A percentile compares a stretch with the other conserved stretches of the same genome.
Conservation (phyloP, 805 yeast species). For the Wickerhamiella allomyrinae region DNA sequence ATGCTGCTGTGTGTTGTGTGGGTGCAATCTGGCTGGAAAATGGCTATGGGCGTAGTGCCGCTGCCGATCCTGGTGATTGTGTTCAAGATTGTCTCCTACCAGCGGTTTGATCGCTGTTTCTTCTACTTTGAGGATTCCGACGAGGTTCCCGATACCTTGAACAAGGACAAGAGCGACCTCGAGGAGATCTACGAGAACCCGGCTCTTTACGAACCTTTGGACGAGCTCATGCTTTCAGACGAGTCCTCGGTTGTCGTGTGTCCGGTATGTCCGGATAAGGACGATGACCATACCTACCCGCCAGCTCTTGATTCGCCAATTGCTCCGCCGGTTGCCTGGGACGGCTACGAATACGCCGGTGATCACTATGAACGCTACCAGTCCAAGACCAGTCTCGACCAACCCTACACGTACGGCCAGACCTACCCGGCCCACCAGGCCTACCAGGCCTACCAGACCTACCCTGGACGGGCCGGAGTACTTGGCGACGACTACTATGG, state of each 20-base stretch:
- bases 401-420: no score
- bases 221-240: conserved; percentile 7
- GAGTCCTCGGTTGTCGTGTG: not conserved
- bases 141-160: not conserved
- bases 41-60: conserved; percentile 24
- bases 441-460: no score
- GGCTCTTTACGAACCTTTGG: conserved; percentile 4
- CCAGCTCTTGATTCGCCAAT: not conserved
- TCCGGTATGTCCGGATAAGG: not conserved
- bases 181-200: conserved; percentile 15
- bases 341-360: not conserved
- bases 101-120: conserved; percentile 11
- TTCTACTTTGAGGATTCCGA: conserved; percentile 8
- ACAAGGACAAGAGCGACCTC: conserved; percentile 1
- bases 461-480: no score
- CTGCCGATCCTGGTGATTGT: conserved; percentile 18
- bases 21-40: conserved; percentile 25
- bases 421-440: no score
- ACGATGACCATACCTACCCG: not conserved
- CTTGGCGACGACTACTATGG: no score
- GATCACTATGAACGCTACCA: no score
- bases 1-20: conserved; percentile 26
- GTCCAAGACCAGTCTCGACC: no score
- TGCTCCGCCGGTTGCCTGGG: not conserved
- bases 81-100: conserved; percentile 18